phyloP scores from a whole-genome alignment of 2,329 filamentous ascomycete genomes.

The Neopestalotiopsis rosae region DNA sequence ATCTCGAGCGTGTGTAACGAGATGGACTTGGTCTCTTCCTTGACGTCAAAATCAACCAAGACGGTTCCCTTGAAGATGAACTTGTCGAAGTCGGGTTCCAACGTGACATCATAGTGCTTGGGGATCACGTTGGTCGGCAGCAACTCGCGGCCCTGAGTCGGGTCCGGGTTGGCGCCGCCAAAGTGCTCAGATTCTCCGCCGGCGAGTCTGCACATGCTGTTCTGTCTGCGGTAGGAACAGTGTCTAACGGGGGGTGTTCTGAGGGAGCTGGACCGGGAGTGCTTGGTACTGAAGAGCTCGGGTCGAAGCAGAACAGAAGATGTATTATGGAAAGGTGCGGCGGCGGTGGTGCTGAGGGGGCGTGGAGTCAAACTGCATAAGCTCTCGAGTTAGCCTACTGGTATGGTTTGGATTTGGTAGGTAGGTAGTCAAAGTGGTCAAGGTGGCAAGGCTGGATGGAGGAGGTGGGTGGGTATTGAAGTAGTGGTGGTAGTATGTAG shows the following conservation, averaged over 20 bases:
- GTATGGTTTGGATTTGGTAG: neutral
- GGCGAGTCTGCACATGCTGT: constrained; percentile 73
- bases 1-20: constrained; percentile 88
- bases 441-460: neutral
- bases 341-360: constrained; percentile 14
- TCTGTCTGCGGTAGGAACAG: constrained; percentile 76
- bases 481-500: neutral
- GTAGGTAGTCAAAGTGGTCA: neutral
- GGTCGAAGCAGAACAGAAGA: constrained; percentile 7
- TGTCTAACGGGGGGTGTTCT: constrained; percentile 39
- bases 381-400: constrained; percentile 13
- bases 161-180: constrained; percentile 62
- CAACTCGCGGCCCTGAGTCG: constrained; percentile 71
- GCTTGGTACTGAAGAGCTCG: neutral
- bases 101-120: constrained; percentile 86
- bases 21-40: constrained; percentile 81
- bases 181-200: constrained; percentile 59
- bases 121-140: constrained; percentile 92
- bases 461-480: neutral
- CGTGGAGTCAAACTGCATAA: constrained; percentile 17
- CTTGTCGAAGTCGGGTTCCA: constrained; percentile 89
- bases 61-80: constrained; percentile 88
- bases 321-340: neutral
- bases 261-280: neutral
- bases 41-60: constrained; percentile 84